Base-by-base conservation (phyloP, 2,329 filamentous ascomycete genomes). In the Cadophora sp. region DNA sequence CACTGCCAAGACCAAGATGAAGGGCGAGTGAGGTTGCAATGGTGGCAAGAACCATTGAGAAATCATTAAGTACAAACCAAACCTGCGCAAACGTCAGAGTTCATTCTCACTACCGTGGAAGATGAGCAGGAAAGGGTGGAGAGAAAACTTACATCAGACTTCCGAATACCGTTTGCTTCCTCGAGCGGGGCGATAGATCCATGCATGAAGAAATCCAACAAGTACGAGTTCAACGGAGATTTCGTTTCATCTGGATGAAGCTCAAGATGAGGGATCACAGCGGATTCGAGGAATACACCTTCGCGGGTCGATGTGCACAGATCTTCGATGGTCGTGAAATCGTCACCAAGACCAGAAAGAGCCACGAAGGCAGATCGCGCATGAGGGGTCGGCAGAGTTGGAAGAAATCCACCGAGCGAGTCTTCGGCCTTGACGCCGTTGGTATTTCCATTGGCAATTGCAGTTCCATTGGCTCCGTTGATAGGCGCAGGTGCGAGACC, bases 131-230 rank as follows among this genome's bases (percentile, higher is more conserved):
- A 22, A 48, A 2, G 36, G 36, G 2, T 39, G 36, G 45, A 47
- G 51, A 39, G 14, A 36, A 48, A 16, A 68, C 71, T 71, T 70
- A 73, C 74, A 56, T 93, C 89, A 4, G 86, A 85, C 1, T 81
- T 79, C 53, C 85, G 86, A 74, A 95, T 88, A 2, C 84, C 82
- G 74, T 95, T 94, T 36, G 88, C 89, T 0, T 77, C 79, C 14
- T 86, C 84, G 2, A 94, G 79, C 0, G 87, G 84, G 1, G 81
- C 75, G 24, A 89, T 76, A 73, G 90, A 86, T 3, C 91, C 91
- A 72, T 94, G 89, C 77, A 88, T 91, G 82, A 87, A 94, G 78
- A 94, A 95, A 76, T 94, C 90, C 67, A 90, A 87, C 0, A 94
- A 79, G 73, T 91, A 91, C 0, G 88, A 87, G 70, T 92, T 92